Evolutionary conservation across 371 early-diverging fungal genomes (phyloP), one percentile per base, ranked within the genome.

Genomic region (Blakeslea trispora): DNA sequence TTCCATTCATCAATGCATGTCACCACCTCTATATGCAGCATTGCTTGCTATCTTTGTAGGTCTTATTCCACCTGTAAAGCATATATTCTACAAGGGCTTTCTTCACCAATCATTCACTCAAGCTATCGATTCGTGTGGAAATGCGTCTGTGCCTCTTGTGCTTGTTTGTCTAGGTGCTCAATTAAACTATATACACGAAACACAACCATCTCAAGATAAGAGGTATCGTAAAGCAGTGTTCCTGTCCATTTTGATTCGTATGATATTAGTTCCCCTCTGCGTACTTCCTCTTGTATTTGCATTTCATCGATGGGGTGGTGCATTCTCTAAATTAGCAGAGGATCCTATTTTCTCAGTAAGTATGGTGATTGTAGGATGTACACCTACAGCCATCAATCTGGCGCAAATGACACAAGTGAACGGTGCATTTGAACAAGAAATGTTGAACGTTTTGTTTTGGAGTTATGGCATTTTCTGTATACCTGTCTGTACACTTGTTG

Each of bases 131-230:
- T 69, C 77, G 31, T 87, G 87, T 63, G 86, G 87, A 19, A 75
- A 74, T 24, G 81, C 86, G 9, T 81, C 88, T 7, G 86, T 90
- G 18, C 90, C 90, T 3, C 71, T 88, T 50, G 81, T 86, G 19
- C 66, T 90, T 35, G 65, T 88, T 10, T 85, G 87, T 53, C 75
- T 90, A 1, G 90, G 90, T 14, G 81, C 88, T 15, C 88, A 90
- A 61, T 66, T 90, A 11, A 46, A 45, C 24, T 34, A 23, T 11
- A 65, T 61, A 21, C 44, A 42, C 10, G 49, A 65, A 39, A 50
- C 60, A 17, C 63, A 57, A 22, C 45, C 39, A 15, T 19, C 39
- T 1, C n/a, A 32, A 4, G 32, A 53, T 1, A 43, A 47, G 3
- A 18, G 47, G 15, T 41, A 50, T n/a, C 55, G 41, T 4, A 73